These are phyloP conservation scores for Epithemia pelagica DNA, from an alignment of 108 stramenopile genomes.

Conservation along the genomic window DNA sequence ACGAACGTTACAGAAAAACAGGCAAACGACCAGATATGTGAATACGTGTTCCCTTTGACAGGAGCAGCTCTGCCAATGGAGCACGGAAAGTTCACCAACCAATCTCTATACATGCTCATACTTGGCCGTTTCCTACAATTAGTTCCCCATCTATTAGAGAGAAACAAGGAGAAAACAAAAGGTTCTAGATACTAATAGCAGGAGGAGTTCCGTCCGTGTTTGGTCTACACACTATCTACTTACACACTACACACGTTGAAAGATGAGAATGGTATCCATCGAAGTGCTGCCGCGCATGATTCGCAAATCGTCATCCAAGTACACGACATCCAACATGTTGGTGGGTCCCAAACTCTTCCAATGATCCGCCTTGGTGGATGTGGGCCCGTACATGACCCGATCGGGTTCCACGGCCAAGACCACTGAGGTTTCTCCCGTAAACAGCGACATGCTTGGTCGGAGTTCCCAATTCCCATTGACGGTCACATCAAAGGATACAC, in stretches of 20 bases:
- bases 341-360: conserved; percentile 79
- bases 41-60: too few relatives aligned
- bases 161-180: too few relatives aligned
- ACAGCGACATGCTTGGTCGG: conserved; percentile 51
- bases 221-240: not conserved
- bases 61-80: too few relatives aligned
- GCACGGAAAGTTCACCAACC: too few relatives aligned
- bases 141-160: too few relatives aligned
- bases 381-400: conserved; percentile 62
- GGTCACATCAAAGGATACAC: conserved; percentile 60
- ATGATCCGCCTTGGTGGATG: conserved; percentile 71
- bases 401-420: conserved; percentile 61
- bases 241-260: conserved; percentile 10
- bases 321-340: conserved; percentile 68
- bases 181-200: too few relatives aligned
- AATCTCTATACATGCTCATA: too few relatives aligned
- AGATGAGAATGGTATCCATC: conserved; percentile 71
- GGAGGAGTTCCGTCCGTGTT: not conserved
- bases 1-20: too few relatives aligned
- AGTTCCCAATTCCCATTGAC: conserved; percentile 77
- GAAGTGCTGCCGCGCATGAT: conserved; percentile 83
- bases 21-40: too few relatives aligned
- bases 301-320: conserved; percentile 73
- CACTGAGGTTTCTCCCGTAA: conserved; percentile 65
- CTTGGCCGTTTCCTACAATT: too few relatives aligned